Base-by-base conservation (phyloP, 345 rosid genomes). In the Chamaenerion angustifolium region DNA sequence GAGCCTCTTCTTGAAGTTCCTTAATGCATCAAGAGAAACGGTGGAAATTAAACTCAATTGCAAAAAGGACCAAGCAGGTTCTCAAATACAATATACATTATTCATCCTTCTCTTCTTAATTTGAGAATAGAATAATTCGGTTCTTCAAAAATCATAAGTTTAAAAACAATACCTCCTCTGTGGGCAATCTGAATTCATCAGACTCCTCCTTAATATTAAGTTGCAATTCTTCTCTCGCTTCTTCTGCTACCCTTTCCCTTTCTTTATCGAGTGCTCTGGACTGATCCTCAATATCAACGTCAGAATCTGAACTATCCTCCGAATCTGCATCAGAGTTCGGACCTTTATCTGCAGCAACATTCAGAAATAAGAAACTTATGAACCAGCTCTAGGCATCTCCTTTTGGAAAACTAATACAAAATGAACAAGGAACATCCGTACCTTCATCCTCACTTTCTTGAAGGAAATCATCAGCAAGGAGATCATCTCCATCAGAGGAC, bases 1-100 rank as follows among this genome's bases (percentile, higher is more conserved):
- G 74, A 45, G 76, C 73, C 68, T 87, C 98, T 50, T 63, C 87
- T 63, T 87, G 88, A 56, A 87, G 87, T 58, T 84, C 98, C 96
- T 92, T 57, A 45, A 11, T 49, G 45, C 53, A 54, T 52, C 45
- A 13, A 49, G 61, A 1, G 3, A 67, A 14, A 56, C 9, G 55
- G 43, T 4, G 40, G 43, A 42, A 50, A 50, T 50, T 25, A 50
- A 50, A 27, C 35, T 42, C 19, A 5, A 16, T n/a, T 56, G 23
- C 45, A 53, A 49, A 31, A 12, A 37, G 18, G 16, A 50, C 19
- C 18, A 57, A 54, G 48, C 45, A 43, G 2, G 37, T 8, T 31
- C 7, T 3, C 7, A 31, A 31, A 8, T 31, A 31, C 37, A 31
- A 31, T 8, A 31, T 31, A 31, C 8, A 31, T 31, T 31, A 4